These are phyloP conservation scores for Pilatotrama ljubarskyi DNA, from an alignment of 768 basidiomycete species.

Conservation along the genomic window DNA sequence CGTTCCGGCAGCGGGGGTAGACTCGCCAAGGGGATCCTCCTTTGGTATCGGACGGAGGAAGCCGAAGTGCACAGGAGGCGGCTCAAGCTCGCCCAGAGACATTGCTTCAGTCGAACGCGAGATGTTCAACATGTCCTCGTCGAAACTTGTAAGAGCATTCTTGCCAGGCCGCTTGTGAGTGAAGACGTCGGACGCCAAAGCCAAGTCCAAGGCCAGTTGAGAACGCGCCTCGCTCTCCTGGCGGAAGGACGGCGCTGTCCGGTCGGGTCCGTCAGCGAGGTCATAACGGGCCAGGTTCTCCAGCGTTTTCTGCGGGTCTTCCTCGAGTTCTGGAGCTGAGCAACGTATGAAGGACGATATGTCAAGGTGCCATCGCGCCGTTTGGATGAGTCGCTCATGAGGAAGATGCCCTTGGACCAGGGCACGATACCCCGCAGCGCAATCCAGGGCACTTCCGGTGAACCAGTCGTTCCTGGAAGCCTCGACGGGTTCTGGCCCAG, in stretches of 20 bases:
- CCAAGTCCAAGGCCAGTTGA: constrained; percentile 63
- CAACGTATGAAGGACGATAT: constrained; percentile 46
- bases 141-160: constrained; percentile 20
- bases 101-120: constrained; percentile 50
- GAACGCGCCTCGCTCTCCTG: constrained; percentile 58
- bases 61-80: constrained; percentile 60
- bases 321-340: constrained; percentile 41
- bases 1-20: neutral
- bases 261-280: constrained; percentile 39
- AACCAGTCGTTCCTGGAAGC: constrained; percentile 58
- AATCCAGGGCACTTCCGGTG: constrained; percentile 51
- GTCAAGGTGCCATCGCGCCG: constrained; percentile 55
- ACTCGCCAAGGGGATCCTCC: constrained; percentile 30
- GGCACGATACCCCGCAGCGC: constrained; percentile 52
- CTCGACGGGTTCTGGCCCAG: constrained; percentile 47
- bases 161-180: constrained; percentile 45
- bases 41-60: constrained; percentile 55
- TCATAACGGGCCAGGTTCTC: constrained; percentile 47
- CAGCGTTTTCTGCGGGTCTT: constrained; percentile 36
- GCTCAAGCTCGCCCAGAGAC: constrained; percentile 50
- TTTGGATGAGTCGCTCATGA: constrained; percentile 36
- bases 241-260: constrained; percentile 41
- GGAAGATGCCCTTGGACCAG: constrained; percentile 51
- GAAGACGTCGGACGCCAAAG: constrained; percentile 58
- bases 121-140: constrained; percentile 51